Base-by-base conservation (phyloP, 106 monocot species). In the Posidonia australis region DNA sequence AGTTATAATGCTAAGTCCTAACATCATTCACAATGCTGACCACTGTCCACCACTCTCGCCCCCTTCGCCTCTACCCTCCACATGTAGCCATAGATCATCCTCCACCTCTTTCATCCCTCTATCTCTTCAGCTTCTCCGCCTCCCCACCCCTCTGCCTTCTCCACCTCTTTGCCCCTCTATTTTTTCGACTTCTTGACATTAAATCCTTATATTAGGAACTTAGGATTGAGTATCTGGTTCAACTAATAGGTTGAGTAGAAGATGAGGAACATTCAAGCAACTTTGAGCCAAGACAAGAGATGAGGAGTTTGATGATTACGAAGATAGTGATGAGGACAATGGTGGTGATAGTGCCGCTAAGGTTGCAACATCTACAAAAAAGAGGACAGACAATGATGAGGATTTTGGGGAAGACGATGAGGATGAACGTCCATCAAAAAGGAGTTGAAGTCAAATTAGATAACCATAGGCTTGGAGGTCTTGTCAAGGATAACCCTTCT, bases 251-350 rank as follows among this genome's bases (percentile, higher is more conserved):
- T 19, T 68, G 70, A 9, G 68, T 74, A 9, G 89, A 89, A 56
- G 82, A 82, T 22, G 82, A 89, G 59, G 89, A 85, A 51, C 74
- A 85, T 60, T 69, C 82, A 11, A 80, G 79, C 21, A 82, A 85
- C 67, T 79, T 89, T 45, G 85, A 89, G 27, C 85, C 84, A 0
- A 78, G n/a, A n/a, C n/a, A 64, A 54, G 89, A 85, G 30, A 77
- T 9, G 82, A 73, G 31, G 60, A 66, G 5, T 73, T 79, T 14
- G 84, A 75, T 16, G 84, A 79, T n/a, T n/a, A n/a, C 7, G 78
- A 72, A 0, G 74, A 79, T 10, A 71, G 74, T 10, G 62, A 64
- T 2, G 77, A 17, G 2, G 69, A 51, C 14, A 29, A 42, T 14
- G 71, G 19, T n/a, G 60, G 25, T 21, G 60, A 19, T 49, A 60